Evolutionary conservation across 169 alveolate species (phyloP), one percentile per base, ranked within the genome.

Genomic region (Plasmodium fragile): DNA sequence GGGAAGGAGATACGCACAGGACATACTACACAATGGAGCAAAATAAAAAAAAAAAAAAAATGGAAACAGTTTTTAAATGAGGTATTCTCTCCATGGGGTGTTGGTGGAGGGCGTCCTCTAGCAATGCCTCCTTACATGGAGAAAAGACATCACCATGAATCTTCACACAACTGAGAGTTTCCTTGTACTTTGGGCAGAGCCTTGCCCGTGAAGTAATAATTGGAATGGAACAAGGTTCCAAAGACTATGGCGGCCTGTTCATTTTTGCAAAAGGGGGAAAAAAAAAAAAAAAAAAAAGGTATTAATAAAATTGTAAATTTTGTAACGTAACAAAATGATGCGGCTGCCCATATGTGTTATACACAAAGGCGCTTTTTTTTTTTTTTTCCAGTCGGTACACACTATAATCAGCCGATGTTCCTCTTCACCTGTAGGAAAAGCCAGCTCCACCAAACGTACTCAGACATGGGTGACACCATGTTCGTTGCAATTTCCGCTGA

Each of bases 141-240:
- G 7, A 4, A 22, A 13, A 18, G 43, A 55, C 70, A 10, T 87
- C 87, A 92, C 95, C 92, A 93, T 70, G 96, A 95, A 84, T 97
- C 98, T 71, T 97, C 97, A 89, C 97, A 95, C 34, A 97, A 94
- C 53, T 97, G 98, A 1, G 98, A 91, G 71, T 97, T 94, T 6
- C 97, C 97, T 69, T 95, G 96, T 25, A 95, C 95, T 83, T 97
- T 97, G 43, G 98, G 98, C 30, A 97, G 82, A 0, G 96, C 92
- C 36, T 96, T 96, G 6, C 98, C 98, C 45, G 98, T 92, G 78
- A 97, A 97, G 83, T 97, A 97, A 92, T 97, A 97, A 83, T 97
- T 97, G 10, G 98, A 92, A 70, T 97, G 98, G 49, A 97, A 73
- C 72, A 96, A 81, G 22, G 95, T 79, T 0, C 98, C 98, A 82